A percentile compares a stretch with the other conserved stretches of the same genome.
Conservation (phyloP, 2,329 filamentous ascomycete genomes). For the Ceratocystis diversiconidia region DNA sequence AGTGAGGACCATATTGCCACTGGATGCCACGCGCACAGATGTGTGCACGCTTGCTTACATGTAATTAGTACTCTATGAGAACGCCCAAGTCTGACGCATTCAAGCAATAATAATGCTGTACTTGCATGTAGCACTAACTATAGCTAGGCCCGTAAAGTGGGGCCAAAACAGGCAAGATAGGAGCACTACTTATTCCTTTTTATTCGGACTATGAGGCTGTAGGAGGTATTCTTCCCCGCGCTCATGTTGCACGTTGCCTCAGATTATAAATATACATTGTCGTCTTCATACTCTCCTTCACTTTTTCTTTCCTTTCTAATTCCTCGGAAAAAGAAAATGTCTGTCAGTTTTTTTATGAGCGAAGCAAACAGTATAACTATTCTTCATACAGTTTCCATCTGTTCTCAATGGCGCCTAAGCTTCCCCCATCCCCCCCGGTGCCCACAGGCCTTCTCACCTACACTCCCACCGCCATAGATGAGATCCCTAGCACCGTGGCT, state of each 20-base stretch:
- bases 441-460: conserved; percentile 26
- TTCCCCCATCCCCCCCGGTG: conserved; percentile 1
- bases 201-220: background rate
- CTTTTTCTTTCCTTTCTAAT: background rate
- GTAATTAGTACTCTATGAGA: too few relatives aligned
- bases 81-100: too few relatives aligned
- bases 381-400: background rate
- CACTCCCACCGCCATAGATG: background rate
- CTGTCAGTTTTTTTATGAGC: background rate
- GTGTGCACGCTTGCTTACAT: too few relatives aligned
- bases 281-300: background rate
- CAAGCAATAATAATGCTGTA: too few relatives aligned
- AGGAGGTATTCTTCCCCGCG: background rate
- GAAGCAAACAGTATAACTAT: background rate
- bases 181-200: too few relatives aligned
- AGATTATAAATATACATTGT: background rate
- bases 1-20: too few relatives aligned
- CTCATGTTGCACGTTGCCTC: background rate
- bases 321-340: background rate
- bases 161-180: too few relatives aligned
- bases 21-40: too few relatives aligned
- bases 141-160: too few relatives aligned
- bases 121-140: too few relatives aligned
- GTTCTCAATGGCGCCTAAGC: conserved; percentile 1
- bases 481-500: conserved; percentile 46